Evolutionary conservation across 768 basidiomycete species (phyloP), one percentile per base, ranked within the genome.

Genomic region (Cystofilobasidium macerans): DNA sequence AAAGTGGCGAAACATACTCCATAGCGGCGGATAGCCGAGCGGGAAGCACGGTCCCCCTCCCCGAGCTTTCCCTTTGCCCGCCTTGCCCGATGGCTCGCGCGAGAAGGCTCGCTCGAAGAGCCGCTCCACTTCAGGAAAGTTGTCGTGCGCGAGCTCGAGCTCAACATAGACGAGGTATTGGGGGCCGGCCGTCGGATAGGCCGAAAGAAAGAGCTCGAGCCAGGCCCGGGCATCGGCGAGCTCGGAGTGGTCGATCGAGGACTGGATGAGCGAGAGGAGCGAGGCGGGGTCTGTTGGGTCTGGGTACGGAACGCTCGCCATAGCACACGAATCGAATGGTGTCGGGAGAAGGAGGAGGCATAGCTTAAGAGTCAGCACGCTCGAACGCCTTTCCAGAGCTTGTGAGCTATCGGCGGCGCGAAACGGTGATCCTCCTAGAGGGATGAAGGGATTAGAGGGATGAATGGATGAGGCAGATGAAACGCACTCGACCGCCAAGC

Each of bases 151-250:
- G 24, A 78, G 72, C 69, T 79, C 78, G 62, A 79, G 74, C 54
- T 76, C 75, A 69, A 75, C 72, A 73, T 91, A 91, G 26, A 85
- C 84, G 70, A 89, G 86, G 78, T 92, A 89, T 0, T 87, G 87
- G 13, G 86, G 82, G 11, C 86, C 92, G 71, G 87, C 90, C 76
- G 94, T 94, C 24, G 94, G 93, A 75, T 88, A 94, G 60, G 84
- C 84, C 72, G 85, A 83, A 64, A 94, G 81, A 69, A 97, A 79
- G 47, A 82, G 85, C 72, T 90, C 87, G 75, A 89, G 97, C 20
- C 87, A 84, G 53, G 83, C 81, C 69, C 88, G 84, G 70, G 93
- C 85, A 75, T 84, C 85, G 60, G 85, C 82, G 70, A 90, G 81
- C 72, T 94, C 87, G 69, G 84, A 85, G 40, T 82, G 83, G 65